These are phyloP conservation scores for Takashimella tepidaria DNA, from an alignment of 1,284 basidiomycete genomes.

Conservation along the genomic window DNA sequence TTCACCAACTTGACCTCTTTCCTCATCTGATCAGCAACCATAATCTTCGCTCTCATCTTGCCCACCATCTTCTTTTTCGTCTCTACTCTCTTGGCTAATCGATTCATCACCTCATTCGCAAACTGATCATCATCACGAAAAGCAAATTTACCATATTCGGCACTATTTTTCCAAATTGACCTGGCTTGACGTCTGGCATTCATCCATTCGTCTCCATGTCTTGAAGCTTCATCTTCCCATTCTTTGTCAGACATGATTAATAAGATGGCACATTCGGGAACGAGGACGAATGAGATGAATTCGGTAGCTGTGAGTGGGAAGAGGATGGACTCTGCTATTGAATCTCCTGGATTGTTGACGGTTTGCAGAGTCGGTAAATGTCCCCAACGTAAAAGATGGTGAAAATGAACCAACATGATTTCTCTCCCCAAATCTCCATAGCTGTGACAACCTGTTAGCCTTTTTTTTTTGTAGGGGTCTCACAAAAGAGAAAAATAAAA, in stretches of 20 bases:
- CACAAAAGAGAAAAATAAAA: too few species aligned
- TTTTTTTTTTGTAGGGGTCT: too few species aligned
- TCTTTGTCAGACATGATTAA: constrained; percentile 38
- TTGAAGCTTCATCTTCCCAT: constrained; percentile 2
- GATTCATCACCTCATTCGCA: constrained; percentile 1
- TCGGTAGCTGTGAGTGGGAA: constrained; percentile 27
- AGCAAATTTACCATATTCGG: constrained; percentile 28
- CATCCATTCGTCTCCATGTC: constrained; percentile 8
- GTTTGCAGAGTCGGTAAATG: constrained; percentile 12
- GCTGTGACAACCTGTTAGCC: too few species aligned
- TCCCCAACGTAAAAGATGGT: constrained; percentile 26
- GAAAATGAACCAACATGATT: constrained; percentile 31
- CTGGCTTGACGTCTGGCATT: constrained; percentile 15
- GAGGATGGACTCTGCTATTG: constrained; percentile 7
- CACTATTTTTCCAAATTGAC: constrained; percentile 22
- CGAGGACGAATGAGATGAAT: constrained; percentile 36
- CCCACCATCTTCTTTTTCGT: constrained; percentile 1
- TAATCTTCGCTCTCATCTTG: background rate
- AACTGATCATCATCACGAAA: constrained; percentile 19
- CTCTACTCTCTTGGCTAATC: background rate
- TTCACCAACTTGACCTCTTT: background rate
- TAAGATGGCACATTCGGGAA: constrained; percentile 37
- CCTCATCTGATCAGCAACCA: background rate
- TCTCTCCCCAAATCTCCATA: constrained; percentile 38
- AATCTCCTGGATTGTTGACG: background rate